Conservation (phyloP, 2,329 filamentous ascomycete species). For the Pyrenophora seminiperda region DNA sequence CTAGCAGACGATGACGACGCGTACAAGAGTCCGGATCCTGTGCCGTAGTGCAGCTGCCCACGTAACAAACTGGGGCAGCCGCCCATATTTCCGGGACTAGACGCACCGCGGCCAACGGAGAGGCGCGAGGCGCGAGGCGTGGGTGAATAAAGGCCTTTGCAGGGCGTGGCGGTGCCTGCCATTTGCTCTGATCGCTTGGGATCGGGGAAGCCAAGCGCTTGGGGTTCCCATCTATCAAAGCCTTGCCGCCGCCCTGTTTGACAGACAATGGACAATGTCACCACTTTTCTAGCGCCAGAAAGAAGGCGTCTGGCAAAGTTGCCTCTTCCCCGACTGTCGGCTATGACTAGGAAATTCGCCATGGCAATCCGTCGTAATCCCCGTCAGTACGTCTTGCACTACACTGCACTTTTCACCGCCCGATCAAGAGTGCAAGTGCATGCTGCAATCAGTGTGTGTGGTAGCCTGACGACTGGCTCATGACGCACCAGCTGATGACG, state of each 20-base stretch:
- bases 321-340: no score
- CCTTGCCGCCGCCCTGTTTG: conserved; percentile 1
- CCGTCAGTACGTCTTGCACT: background rate
- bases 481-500: no score
- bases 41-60: conserved; percentile 13
- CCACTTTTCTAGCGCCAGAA: no score
- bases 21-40: conserved; percentile 13
- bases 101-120: conserved; percentile 4
- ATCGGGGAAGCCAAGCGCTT: conserved; percentile 7
- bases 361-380: no score
- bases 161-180: conserved; percentile 14
- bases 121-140: background rate
- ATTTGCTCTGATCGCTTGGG: conserved; percentile 1
- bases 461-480: no score
- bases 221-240: background rate
- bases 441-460: no score
- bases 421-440: no score
- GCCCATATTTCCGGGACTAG: conserved; percentile 5
- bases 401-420: background rate
- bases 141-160: background rate
- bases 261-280: no score
- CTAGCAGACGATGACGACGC: conserved; percentile 21
- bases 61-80: conserved; percentile 11
- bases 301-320: no score
- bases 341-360: no score